Conservation (phyloP, 2,329 filamentous ascomycete species). For the Apiospora phragmitis region DNA sequence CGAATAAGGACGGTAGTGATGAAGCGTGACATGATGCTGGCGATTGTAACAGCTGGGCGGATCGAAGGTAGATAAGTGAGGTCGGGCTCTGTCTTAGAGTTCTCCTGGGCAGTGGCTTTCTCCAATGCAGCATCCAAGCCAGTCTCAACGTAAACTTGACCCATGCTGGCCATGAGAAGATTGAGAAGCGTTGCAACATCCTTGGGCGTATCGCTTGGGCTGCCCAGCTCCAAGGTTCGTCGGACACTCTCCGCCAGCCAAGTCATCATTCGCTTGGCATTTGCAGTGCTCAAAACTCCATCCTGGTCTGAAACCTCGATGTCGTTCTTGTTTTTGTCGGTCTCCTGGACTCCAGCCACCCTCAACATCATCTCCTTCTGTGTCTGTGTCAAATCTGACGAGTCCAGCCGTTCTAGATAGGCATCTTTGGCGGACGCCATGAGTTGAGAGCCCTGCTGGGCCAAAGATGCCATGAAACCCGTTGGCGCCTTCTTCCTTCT, state of each 20-base stretch:
- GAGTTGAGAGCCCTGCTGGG: constrained; percentile 86
- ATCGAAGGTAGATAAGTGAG: constrained; percentile 79
- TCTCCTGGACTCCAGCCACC: constrained; percentile 81
- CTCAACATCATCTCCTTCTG: constrained; percentile 89
- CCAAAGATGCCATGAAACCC: constrained; percentile 88
- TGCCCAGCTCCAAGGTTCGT: constrained; percentile 85
- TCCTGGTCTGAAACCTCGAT: constrained; percentile 91
- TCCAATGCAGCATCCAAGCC: constrained; percentile 71
- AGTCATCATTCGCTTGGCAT: constrained; percentile 96
- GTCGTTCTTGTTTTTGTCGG: constrained; percentile 75
- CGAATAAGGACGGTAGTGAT: constrained; percentile 89
- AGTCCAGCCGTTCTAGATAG: constrained; percentile 86
- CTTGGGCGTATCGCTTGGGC: constrained; percentile 85
- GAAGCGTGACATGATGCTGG: constrained; percentile 90
- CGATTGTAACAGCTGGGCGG: constrained; percentile 80
- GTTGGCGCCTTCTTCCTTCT: constrained; percentile 84
- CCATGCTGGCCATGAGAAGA: constrained; percentile 83
- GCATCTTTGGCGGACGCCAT: constrained; percentile 86
- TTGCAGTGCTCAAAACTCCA: constrained; percentile 76
- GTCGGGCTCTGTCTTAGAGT: constrained; percentile 81
- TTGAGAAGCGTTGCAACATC: constrained; percentile 85
- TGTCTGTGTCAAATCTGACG: constrained; percentile 81
- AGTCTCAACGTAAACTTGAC: constrained; percentile 74
- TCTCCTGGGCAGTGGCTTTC: constrained; percentile 74
- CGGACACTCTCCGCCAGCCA: constrained; percentile 97